Conservation (phyloP, 2,329 filamentous ascomycete genomes). For the Trichoderma semiorbis region DNA sequence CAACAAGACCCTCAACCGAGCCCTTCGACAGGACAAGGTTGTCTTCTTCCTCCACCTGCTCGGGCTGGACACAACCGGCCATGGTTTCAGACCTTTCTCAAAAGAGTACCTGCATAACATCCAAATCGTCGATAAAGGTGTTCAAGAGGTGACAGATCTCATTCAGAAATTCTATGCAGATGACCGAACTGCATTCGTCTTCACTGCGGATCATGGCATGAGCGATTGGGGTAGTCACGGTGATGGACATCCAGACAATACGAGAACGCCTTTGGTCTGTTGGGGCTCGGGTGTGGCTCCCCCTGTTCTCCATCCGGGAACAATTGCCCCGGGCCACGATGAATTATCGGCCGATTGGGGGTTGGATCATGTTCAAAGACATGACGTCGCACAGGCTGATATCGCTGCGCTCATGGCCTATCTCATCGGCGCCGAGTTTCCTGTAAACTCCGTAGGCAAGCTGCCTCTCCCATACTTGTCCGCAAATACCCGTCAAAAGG, state of each 20-base stretch:
- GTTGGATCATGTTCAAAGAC: constrained; percentile 72
- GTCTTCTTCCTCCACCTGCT: constrained; percentile 96
- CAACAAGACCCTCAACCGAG: constrained; percentile 70
- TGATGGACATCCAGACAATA: constrained; percentile 96
- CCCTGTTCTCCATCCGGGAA: constrained; percentile 56
- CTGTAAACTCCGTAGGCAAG: constrained; percentile 93
- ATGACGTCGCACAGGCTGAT: constrained; percentile 93
- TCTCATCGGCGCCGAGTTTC: constrained; percentile 80
- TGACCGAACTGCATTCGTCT: constrained; percentile 87
- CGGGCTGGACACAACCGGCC: constrained; percentile 86
- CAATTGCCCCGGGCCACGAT: constrained; percentile 75
- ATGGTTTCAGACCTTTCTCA: constrained; percentile 84
- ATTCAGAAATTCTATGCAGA: constrained; percentile 83
- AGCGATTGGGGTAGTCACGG: constrained; percentile 99
- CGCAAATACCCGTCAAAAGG: constrained; percentile 70
- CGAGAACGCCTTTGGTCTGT: constrained; percentile 82
- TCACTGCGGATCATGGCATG: constrained; percentile 98
- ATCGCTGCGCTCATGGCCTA: constrained; percentile 95
- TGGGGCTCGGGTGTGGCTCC: constrained; percentile 91
- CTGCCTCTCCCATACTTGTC: constrained; percentile 80
- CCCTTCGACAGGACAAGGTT: constrained; percentile 75
- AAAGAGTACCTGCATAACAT: constrained; percentile 94
- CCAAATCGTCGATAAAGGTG: constrained; percentile 86
- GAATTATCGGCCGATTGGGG: constrained; percentile 90
- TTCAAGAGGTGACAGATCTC: constrained; percentile 76